phyloP scores from a whole-genome alignment of 257 asterid species.

The Penstemon davidsonii region DNA sequence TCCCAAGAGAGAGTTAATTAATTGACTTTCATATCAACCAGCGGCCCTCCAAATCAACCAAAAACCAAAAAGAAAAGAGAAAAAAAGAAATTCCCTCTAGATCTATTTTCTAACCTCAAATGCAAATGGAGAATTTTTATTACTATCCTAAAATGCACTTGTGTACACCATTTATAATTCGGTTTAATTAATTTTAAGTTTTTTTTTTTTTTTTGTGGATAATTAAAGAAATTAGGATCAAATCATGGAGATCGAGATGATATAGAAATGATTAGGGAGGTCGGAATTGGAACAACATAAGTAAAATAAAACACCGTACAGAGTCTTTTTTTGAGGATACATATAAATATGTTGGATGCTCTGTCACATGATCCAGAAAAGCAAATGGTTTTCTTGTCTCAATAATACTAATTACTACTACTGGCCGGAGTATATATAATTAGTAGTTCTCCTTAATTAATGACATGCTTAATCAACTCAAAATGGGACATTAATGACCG shows the following conservation, averaged over 20 bases:
- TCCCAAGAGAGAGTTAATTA: no score
- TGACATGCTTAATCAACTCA: conserved; percentile 6
- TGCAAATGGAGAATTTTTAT: neutral
- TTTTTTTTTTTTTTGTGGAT: neutral
- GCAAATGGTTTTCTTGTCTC: conserved; percentile 52
- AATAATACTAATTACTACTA: no score
- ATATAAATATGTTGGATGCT: conserved; percentile 31
- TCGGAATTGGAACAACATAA: conserved; percentile 30
- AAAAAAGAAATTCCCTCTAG: no score
- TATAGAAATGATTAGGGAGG: conserved; percentile 45
- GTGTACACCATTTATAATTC: no score
- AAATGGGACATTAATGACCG: conserved; percentile 20
- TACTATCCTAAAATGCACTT: no score
- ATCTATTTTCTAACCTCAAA: neutral
- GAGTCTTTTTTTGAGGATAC: neutral
- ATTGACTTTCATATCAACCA: no score
- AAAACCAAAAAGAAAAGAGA: no score
- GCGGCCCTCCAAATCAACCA: no score
- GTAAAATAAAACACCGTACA: conserved; percentile 24
- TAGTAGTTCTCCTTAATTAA: no score
- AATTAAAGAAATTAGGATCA: conserved; percentile 26
- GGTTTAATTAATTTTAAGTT: no score
- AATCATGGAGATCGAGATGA: conserved; percentile 27
- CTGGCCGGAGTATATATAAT: no score
- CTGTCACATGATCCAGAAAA: conserved; percentile 48